These are phyloP conservation scores for Coemansia sp. DNA, from an alignment of 192 early-diverging fungal species.

Conservation along the genomic window DNA sequence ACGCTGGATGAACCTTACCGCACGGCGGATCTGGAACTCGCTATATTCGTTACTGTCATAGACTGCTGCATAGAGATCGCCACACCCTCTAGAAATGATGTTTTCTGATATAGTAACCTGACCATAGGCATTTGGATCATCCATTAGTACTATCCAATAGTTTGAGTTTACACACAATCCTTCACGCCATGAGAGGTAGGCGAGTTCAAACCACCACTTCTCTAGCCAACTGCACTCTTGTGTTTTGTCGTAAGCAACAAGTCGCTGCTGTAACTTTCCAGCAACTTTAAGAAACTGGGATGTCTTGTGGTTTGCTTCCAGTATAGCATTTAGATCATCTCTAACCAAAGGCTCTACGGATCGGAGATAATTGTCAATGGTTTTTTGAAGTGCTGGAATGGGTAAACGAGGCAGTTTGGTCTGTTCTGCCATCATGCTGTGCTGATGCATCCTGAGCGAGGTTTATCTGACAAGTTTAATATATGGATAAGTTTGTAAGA, in stretches of 20 bases:
- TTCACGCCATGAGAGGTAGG: constrained; percentile 83
- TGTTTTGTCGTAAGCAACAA: constrained; percentile 61
- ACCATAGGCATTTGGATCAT: constrained; percentile 62
- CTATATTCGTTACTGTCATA: constrained; percentile 59
- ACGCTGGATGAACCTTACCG: constrained; percentile 68
- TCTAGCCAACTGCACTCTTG: constrained; percentile 70
- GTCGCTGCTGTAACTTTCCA: constrained; percentile 61
- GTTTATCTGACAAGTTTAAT: too few species aligned
- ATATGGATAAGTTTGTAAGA: background rate
- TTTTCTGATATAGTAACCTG: constrained; percentile 22
- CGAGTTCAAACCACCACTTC: constrained; percentile 66
- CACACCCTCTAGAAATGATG: background rate
- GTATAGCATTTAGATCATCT: constrained; percentile 47
- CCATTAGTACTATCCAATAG: constrained; percentile 75
- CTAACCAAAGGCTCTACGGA: constrained; percentile 61
- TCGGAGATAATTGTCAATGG: constrained; percentile 57
- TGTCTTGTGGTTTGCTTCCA: constrained; percentile 55
- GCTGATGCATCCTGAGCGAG: background rate
- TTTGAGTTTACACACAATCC: constrained; percentile 82
- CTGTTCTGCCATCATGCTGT: constrained; percentile 21
- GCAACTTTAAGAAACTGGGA: constrained; percentile 50
- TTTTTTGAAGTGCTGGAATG: constrained; percentile 63
- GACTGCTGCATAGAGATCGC: background rate
- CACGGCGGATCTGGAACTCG: constrained; percentile 76
- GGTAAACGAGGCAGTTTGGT: constrained; percentile 59